Percentiles rank a stretch among this genome's conserved stretches.
phyloP scores from a whole-genome alignment of 2,329 filamentous ascomycete species.

The Ramularia collo-cygni region DNA sequence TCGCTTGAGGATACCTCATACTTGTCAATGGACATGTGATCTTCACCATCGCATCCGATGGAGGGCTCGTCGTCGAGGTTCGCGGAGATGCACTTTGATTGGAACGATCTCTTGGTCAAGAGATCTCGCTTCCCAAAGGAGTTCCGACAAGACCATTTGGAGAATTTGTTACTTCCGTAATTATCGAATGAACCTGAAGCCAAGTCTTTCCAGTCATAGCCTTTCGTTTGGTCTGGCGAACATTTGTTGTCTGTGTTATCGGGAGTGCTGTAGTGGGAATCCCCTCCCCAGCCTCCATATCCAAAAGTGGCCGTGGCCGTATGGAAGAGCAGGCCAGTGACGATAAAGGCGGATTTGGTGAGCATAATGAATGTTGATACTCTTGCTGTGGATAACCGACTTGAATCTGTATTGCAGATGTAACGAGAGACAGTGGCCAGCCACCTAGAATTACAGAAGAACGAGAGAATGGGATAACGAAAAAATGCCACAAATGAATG shows the following conservation, averaged over 20 bases:
- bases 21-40: slow-evolving; percentile 65
- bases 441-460: no score
- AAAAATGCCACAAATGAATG: no score
- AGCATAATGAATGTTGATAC: slow-evolving; percentile 10
- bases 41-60: slow-evolving; percentile 41
- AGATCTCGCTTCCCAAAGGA: slow-evolving; percentile 54
- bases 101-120: slow-evolving; percentile 40
- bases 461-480: no score
- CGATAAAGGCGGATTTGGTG: slow-evolving; percentile 12
- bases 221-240: slow-evolving; percentile 57
- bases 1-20: slow-evolving; percentile 68
- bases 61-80: slow-evolving; percentile 39
- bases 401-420: no score
- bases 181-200: slow-evolving; percentile 51
- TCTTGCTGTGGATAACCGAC: not conserved
- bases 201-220: slow-evolving; percentile 67
- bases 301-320: slow-evolving; percentile 35
- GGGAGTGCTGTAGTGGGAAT: slow-evolving; percentile 57
- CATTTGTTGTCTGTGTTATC: slow-evolving; percentile 72
- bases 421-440: no score
- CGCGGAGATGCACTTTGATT: slow-evolving; percentile 37
- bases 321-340: slow-evolving; percentile 34
- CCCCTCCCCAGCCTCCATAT: slow-evolving; percentile 42
- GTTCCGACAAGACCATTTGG: slow-evolving; percentile 62
- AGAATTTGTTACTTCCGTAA: slow-evolving; percentile 69